Percentiles rank a stretch among this genome's conserved stretches.
These are phyloP conservation scores for Rhodomyrtus psidioides DNA, from an alignment of 441 rosid genomes.

Conservation along the genomic window DNA sequence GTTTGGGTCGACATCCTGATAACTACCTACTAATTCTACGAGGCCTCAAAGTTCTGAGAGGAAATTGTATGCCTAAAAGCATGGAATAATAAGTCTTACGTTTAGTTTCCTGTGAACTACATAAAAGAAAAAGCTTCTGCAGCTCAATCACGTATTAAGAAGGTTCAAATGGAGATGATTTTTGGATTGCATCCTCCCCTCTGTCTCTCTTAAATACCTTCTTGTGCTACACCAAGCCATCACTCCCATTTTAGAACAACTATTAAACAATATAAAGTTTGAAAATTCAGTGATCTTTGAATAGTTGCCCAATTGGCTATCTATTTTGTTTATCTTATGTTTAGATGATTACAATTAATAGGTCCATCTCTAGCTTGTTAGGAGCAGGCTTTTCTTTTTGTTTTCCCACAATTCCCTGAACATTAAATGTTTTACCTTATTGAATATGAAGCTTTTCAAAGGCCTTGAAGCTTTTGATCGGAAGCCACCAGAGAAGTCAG, in stretches of 20 bases:
- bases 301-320: not conserved
- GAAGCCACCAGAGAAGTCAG: slow-evolving; percentile 61
- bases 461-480: slow-evolving; percentile 77
- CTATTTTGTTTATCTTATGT: not conserved
- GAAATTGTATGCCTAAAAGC: not conserved
- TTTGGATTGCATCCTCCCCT: not conserved
- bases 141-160: not conserved
- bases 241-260: not conserved
- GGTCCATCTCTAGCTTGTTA: not conserved
- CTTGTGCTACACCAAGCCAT: not conserved
- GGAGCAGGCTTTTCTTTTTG: not conserved
- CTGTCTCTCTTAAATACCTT: not conserved
- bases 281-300: not conserved
- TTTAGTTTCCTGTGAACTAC: not conserved
- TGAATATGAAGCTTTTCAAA: slow-evolving; percentile 61
- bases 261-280: not conserved
- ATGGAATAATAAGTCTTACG: not conserved
- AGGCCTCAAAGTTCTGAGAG: not conserved
- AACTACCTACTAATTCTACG: not conserved
- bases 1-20: not conserved
- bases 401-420: slow-evolving; percentile 1
- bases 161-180: not conserved
- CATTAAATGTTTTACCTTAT: not conserved
- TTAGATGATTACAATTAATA: not conserved
- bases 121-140: not conserved